Evolutionary conservation across 345 rosid species (phyloP).

Genomic region (Jatropha curcas): DNA sequence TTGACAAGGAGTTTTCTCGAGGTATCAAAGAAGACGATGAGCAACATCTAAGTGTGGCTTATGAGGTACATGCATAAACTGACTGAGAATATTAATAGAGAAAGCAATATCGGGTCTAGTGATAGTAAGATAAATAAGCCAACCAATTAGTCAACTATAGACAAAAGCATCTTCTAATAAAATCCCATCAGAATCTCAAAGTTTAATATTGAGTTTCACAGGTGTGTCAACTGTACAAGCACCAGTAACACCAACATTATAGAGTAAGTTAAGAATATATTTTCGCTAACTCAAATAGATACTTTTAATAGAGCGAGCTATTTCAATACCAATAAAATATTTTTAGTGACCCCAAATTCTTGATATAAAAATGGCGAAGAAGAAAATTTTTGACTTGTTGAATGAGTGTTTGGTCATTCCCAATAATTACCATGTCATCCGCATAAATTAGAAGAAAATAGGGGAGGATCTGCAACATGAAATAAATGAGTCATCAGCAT

Average conservation of each 20-base stretch:
- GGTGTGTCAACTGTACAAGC: neutral
- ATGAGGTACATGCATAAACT: neutral
- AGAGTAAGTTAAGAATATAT: neutral
- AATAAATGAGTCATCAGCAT: neutral
- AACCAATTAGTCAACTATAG: neutral
- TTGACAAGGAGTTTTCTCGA: neutral
- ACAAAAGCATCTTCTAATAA: neutral
- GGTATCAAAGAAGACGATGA: neutral
- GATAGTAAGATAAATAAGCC: neutral
- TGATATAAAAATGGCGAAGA: neutral
- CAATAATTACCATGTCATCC: neutral
- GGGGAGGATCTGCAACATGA: too few relatives aligned
- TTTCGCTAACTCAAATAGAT: neutral
- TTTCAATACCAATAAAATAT: neutral
- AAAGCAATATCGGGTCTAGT: neutral
- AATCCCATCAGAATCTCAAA: neutral
- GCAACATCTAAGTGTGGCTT: neutral
- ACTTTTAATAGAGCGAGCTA: too few relatives aligned
- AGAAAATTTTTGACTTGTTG: neutral
- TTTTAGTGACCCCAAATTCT: neutral
- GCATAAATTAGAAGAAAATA: neutral
- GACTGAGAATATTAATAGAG: neutral
- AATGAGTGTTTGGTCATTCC: neutral
- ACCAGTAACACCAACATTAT: neutral
- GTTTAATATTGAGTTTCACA: neutral